phyloP scores from a whole-genome alignment of 108 stramenopile genomes.

The Phaeodactylum tricornutum region DNA sequence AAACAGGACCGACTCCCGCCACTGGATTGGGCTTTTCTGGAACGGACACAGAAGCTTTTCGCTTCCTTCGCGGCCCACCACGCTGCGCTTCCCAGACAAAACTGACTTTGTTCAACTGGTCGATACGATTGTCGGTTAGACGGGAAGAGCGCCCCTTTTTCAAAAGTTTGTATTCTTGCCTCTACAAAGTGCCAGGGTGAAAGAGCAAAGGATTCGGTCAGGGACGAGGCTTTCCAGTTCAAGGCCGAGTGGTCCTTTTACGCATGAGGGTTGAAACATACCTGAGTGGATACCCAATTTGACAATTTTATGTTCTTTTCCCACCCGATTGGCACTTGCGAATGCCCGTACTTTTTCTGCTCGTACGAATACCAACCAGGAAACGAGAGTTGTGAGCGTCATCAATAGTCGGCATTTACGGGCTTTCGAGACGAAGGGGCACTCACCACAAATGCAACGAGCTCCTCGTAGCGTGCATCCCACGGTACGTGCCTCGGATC shows the following conservation, averaged over 20 bases:
- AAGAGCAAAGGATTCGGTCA: neutral
- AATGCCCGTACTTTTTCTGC: slow-evolving; percentile 8
- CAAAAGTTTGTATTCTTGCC: slow-evolving; percentile 23
- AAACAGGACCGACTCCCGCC: slow-evolving; percentile 1
- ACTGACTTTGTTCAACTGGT: slow-evolving; percentile 25
- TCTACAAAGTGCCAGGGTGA: slow-evolving; percentile 6
- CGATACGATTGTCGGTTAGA: slow-evolving; percentile 31
- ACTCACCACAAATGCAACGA: slow-evolving; percentile 5
- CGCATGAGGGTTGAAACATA: neutral
- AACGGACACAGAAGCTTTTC: slow-evolving; percentile 3
- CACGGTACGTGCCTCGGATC: slow-evolving; percentile 21
- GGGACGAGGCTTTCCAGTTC: too few species aligned
- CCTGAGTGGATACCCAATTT: slow-evolving; percentile 14
- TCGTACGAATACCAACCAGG: neutral
- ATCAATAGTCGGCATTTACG: neutral
- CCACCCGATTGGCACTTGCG: slow-evolving; percentile 15
- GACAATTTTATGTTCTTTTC: slow-evolving; percentile 4
- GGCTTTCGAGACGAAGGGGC: neutral
- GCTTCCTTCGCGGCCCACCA: slow-evolving; percentile 9
- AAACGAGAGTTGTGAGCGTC: neutral
- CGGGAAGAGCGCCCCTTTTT: slow-evolving; percentile 22
- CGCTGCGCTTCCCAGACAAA: slow-evolving; percentile 42
- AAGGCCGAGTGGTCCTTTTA: neutral
- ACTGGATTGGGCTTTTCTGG: slow-evolving; percentile 6
- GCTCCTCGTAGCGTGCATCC: slow-evolving; percentile 10